Base-by-base conservation (phyloP, 169 alveolate species). In the Eimeria falciformis region DNA sequence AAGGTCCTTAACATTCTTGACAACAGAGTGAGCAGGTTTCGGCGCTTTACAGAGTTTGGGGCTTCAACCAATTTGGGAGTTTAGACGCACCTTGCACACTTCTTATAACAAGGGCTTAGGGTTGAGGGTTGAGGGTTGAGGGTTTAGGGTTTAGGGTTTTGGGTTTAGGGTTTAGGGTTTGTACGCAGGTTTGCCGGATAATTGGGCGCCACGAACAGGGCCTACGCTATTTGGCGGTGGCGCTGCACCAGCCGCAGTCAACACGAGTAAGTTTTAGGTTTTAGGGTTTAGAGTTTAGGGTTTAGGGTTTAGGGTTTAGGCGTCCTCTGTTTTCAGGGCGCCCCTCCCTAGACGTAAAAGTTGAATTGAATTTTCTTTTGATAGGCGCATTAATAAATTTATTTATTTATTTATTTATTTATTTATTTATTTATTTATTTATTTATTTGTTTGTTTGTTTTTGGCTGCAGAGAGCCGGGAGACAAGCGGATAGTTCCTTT, bases 1-100 rank as follows among this genome's bases (percentile, higher is more conserved):
- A 98, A 98, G 94, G 95, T 98, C 23, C 97, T 97, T 14, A 97
- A 97, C 89, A 77, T 97, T 37, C 85, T 83, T 5, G 95, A 96
- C 14, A 96, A 96, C 90, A 95, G 94, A 47, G 95, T 96, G 40
- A 47, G 86, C 11, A 43, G 4, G 9, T 12, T 50, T 50, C 18
- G 62, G 62, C 62, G 18, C 62, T 50, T 50, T 50, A 50, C 62
- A 1, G 62, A 50, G 23, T 50, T 12, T 12, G 62, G 62, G 62
- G 0, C 62, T 1, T 50, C 62, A 50, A 50, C 14, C 62, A 50
- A 50, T 7, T 7, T 7, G 14, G 62, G 62, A 14, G 14, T 50
- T 50, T 50, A 50, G 62, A 14, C n/a, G 14, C 7, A 50, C 14
- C n/a, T 50, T 11, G 7, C 62, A 11, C n/a, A 14, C n/a, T 50